Percentiles rank a stretch among this genome's conserved stretches.
phyloP scores from a whole-genome alignment of 371 early-diverging fungal genomes.

The Rhizopus stolonifer region DNA sequence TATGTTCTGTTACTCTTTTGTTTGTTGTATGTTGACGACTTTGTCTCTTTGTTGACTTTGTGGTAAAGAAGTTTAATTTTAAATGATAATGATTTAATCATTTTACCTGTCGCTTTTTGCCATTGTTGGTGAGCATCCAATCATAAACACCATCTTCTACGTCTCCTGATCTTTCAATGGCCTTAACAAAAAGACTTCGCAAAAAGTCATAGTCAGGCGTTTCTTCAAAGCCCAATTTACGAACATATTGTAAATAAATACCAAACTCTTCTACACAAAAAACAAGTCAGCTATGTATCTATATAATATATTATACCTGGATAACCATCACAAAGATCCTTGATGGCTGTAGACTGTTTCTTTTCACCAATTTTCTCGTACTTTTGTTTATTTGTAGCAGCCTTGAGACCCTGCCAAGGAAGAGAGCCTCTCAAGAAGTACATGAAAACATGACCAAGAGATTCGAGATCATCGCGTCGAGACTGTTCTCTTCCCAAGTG shows the following conservation, averaged over 20 bases:
- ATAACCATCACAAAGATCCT: slow-evolving; percentile 83
- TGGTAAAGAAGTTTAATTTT: too few species aligned
- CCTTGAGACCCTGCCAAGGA: slow-evolving; percentile 98
- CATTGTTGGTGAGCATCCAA: slow-evolving; percentile 70
- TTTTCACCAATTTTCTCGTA: slow-evolving; percentile 96
- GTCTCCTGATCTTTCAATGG: slow-evolving; percentile 65
- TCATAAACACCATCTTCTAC: slow-evolving; percentile 87
- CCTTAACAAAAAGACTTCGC: slow-evolving; percentile 79
- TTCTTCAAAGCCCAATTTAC: slow-evolving; percentile 90
- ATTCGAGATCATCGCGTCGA: slow-evolving; percentile 90
- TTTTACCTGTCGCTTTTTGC: too few species aligned
- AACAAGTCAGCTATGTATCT: slow-evolving; percentile 28
- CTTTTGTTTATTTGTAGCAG: slow-evolving; percentile 94
- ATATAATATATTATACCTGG: slow-evolving; percentile 41
- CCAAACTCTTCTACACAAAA: slow-evolving; percentile 72
- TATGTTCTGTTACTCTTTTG: too few species aligned
- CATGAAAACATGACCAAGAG: slow-evolving; percentile 95
- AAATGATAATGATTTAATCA: too few species aligned
- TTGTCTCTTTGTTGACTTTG: too few species aligned
- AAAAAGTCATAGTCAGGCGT: slow-evolving; percentile 90
- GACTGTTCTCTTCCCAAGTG: slow-evolving; percentile 66
- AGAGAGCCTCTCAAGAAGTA: slow-evolving; percentile 93
- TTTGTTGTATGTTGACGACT: too few species aligned
- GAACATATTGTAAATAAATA: slow-evolving; percentile 66
- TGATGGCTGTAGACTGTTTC: slow-evolving; percentile 82